Evolutionary conservation across 2,329 filamentous ascomycete genomes (phyloP).

Genomic region (Colletotrichum neosansevieriae): DNA sequence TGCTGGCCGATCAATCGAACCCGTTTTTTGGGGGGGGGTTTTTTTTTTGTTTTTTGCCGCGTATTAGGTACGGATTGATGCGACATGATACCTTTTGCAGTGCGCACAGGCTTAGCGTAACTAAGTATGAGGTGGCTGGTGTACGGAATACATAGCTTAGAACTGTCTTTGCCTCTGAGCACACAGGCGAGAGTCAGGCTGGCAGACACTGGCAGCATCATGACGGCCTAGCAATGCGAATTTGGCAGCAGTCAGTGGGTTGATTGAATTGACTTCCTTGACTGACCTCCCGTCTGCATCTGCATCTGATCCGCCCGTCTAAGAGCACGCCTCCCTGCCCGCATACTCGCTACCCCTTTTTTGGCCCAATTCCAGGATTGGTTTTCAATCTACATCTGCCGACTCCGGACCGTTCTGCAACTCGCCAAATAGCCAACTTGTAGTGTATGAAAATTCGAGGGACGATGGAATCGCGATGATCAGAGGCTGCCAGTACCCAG

Average conservation of each 20-base stretch:
- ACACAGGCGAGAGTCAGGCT: background rate
- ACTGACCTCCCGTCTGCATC: background rate
- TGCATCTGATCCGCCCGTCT: conserved; percentile 5
- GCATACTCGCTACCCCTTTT: conserved; percentile 23
- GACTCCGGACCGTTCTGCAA: conserved; percentile 13
- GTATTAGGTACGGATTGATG: no score
- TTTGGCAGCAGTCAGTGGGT: conserved; percentile 25
- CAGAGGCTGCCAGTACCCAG: conserved; percentile 18
- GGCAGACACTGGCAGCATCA: conserved; percentile 16
- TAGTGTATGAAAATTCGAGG: background rate
- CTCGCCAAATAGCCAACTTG: background rate
- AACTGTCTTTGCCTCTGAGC: no score
- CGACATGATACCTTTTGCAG: no score
- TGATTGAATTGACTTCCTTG: background rate
- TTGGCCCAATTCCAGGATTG: background rate
- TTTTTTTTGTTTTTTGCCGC: no score
- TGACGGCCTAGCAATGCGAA: conserved; percentile 6
- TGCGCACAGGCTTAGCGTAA: no score
- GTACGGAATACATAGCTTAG: no score
- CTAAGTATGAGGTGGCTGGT: no score
- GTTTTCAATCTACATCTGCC: conserved; percentile 9
- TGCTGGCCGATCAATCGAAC: no score
- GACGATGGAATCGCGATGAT: conserved; percentile 23
- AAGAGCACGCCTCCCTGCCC: background rate
- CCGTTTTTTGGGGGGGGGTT: no score